Conservation (phyloP, 345 rosid genomes). For the Limnanthes douglasii region DNA sequence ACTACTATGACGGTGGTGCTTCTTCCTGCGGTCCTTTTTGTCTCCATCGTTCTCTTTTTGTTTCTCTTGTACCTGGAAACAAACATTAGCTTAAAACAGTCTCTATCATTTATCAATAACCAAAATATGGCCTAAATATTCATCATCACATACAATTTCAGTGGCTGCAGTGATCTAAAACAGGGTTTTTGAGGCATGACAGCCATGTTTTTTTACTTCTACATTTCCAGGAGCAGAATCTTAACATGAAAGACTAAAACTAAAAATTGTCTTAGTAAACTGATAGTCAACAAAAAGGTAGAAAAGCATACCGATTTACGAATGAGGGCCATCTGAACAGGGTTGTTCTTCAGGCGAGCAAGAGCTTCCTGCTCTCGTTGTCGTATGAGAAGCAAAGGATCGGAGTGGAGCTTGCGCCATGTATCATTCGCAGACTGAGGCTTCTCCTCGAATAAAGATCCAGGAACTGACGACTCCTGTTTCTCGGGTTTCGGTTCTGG, state of each 20-base stretch:
- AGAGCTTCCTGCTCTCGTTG: slow-evolving; percentile 95
- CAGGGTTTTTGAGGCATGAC: no score
- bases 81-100: no score
- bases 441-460: slow-evolving; percentile 88
- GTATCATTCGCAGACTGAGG: slow-evolving; percentile 67
- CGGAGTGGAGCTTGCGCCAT: slow-evolving; percentile 91
- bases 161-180: no score
- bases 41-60: slow-evolving; percentile 28
- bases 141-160: not conserved
- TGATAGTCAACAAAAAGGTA: not conserved
- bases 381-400: slow-evolving; percentile 82
- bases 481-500: slow-evolving; percentile 31
- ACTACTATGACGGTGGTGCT: slow-evolving; percentile 13
- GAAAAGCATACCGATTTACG: slow-evolving; percentile 56
- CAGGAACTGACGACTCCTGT: slow-evolving; percentile 37
- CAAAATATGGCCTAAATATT: slow-evolving; percentile 1
- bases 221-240: no score
- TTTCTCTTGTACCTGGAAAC: slow-evolving; percentile 31
- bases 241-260: no score
- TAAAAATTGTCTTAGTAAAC: no score
- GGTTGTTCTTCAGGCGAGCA: slow-evolving; percentile 88
- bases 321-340: slow-evolving; percentile 77
- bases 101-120: slow-evolving; percentile 6
- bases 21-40: slow-evolving; percentile 19
- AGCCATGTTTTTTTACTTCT: no score